Percentiles rank a stretch among this genome's conserved stretches.
These are phyloP conservation scores for Eucalyptus cloeziana DNA, from an alignment of 345 rosid genomes.

Conservation along the genomic window DNA sequence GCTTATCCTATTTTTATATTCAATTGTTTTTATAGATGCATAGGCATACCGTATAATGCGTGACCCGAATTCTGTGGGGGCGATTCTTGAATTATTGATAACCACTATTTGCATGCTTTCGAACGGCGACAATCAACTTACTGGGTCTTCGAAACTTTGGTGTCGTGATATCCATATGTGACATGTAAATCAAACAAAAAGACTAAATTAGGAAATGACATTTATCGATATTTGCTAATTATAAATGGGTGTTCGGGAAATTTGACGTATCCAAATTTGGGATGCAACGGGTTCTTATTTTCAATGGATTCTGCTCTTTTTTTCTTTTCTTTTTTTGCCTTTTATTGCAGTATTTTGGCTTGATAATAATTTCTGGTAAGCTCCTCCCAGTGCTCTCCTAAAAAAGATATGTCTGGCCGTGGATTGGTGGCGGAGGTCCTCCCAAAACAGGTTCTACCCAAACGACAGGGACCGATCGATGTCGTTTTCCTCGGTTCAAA, in stretches of 20 bases:
- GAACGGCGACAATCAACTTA: neutral
- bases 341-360: neutral
- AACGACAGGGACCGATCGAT: neutral
- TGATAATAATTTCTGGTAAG: neutral
- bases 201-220: neutral
- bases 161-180: neutral
- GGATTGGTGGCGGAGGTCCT: neutral
- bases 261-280: neutral
- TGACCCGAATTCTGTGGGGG: neutral
- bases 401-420: neutral
- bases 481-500: neutral
- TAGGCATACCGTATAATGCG: neutral
- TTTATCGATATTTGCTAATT: neutral
- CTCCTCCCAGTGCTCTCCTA: neutral
- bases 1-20: neutral
- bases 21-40: neutral
- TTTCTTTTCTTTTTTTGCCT: neutral
- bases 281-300: neutral
- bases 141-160: neutral
- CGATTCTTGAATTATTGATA: neutral
- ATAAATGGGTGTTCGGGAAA: neutral
- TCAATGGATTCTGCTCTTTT: neutral
- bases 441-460: neutral
- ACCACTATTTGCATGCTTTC: neutral
- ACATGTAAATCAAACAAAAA: fast-evolving